Conservation (phyloP, 2,329 filamentous ascomycete species). For the Epichloe hybrida region DNA sequence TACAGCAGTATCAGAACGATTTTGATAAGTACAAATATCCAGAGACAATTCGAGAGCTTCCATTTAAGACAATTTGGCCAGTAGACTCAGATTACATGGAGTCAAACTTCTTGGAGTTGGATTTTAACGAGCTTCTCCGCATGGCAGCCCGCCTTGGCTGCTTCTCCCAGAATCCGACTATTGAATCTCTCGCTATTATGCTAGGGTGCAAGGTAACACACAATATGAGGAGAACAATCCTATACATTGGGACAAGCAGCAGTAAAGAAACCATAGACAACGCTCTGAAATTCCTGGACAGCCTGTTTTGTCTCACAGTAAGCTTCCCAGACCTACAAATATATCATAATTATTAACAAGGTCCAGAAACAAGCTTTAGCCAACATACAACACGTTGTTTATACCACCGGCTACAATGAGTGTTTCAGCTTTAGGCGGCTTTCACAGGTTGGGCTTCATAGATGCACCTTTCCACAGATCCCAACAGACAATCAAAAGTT, state of each 20-base stretch:
- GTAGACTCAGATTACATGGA: background rate
- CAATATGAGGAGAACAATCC: constrained; percentile 13
- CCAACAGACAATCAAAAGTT: constrained; percentile 1
- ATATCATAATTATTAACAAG: background rate
- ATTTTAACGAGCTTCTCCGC: background rate
- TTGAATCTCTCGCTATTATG: background rate
- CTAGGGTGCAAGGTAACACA: constrained; percentile 8
- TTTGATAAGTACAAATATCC: background rate
- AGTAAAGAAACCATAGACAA: constrained; percentile 5
- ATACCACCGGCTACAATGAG: constrained; percentile 6
- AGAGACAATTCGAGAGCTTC: background rate
- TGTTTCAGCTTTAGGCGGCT: constrained; percentile 14
- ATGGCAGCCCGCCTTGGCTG: background rate
- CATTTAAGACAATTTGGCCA: background rate
- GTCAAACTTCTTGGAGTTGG: background rate
- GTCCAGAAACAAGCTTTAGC: constrained; percentile 6
- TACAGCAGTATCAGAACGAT: background rate
- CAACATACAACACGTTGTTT: constrained; percentile 12
- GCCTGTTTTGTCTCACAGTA: constrained; percentile 7
- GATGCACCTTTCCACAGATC: constrained; percentile 11
- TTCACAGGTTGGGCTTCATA: constrained; percentile 14
- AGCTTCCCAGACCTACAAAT: background rate
- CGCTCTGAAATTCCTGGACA: constrained; percentile 8
- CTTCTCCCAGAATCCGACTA: background rate
- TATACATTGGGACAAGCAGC: constrained; percentile 16